These are phyloP conservation scores for Carex arenaria DNA, from an alignment of 202 grass and related monocot species.

Conservation along the genomic window DNA sequence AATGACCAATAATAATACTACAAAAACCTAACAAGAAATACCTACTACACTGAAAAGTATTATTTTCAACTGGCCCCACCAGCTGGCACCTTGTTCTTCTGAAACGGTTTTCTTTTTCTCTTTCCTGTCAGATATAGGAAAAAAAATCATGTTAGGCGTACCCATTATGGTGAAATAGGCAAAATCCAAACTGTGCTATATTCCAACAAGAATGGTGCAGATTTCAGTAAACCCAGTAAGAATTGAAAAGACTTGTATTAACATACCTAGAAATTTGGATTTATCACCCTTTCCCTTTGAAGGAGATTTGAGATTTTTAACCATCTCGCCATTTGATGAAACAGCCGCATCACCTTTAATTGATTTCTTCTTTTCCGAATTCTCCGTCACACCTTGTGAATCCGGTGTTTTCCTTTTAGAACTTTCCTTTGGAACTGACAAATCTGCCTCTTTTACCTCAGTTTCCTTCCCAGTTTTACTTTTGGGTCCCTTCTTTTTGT, in stretches of 20 bases:
- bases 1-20: not conserved
- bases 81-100: constrained; percentile 8
- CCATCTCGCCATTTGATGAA: constrained; percentile 9
- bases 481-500: not conserved
- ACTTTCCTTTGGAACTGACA: not conserved
- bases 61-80: not conserved
- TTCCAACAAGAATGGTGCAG: not conserved
- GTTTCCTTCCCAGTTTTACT: not conserved
- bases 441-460: constrained; percentile 3
- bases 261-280: constrained; percentile 16
- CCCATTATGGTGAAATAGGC: not conserved
- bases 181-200: not conserved
- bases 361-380: constrained; percentile 2
- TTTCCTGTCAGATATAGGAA: constrained; percentile 2
- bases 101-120: constrained; percentile 11
- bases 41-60: not conserved
- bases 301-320: constrained; percentile 13
- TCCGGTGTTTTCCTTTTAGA: not conserved
- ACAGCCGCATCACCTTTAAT: not conserved
- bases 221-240: not conserved
- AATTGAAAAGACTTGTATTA: not conserved
- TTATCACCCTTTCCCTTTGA: constrained; percentile 11
- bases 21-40: not conserved
- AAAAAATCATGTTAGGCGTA: not conserved
- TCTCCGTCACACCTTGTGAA: not conserved